Conservation (phyloP, 352 stramenopile species). For the Phytopythium chamaehyphon region DNA sequence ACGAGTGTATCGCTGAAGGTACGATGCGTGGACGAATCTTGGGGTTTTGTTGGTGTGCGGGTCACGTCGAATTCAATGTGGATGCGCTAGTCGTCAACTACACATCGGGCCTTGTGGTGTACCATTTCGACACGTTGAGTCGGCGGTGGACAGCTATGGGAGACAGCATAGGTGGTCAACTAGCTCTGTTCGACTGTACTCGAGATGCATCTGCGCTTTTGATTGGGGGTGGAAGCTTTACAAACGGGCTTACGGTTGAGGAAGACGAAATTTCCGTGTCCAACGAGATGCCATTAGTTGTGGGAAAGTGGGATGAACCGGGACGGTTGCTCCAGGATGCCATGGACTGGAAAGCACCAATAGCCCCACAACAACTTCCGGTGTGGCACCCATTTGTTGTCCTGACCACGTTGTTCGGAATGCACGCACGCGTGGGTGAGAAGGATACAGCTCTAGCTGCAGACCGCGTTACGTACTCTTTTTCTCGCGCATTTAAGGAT, state of each 20-base stretch:
- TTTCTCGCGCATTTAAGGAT: slow-evolving; percentile 71
- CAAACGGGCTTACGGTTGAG: slow-evolving; percentile 7
- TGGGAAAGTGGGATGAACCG: slow-evolving; percentile 82
- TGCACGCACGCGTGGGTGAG: slow-evolving; percentile 76
- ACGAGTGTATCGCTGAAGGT: slow-evolving; percentile 50
- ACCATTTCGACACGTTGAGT: slow-evolving; percentile 67
- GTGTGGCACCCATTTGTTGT: slow-evolving; percentile 85
- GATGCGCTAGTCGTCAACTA: slow-evolving; percentile 76
- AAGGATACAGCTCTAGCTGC: slow-evolving; percentile 72
- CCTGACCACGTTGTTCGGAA: slow-evolving; percentile 79
- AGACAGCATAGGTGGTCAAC: slow-evolving; percentile 46
- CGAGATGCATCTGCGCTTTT: slow-evolving; percentile 76
- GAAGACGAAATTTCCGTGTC: slow-evolving; percentile 17
- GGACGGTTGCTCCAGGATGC: slow-evolving; percentile 58
- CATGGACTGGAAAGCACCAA: slow-evolving; percentile 76
- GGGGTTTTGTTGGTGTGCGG: slow-evolving; percentile 76
- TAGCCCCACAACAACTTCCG: slow-evolving; percentile 68
- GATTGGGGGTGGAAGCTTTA: slow-evolving; percentile 46
- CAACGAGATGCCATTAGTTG: slow-evolving; percentile 75
- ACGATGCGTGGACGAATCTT: slow-evolving; percentile 32
- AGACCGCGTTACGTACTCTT: slow-evolving; percentile 55
- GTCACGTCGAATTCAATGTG: slow-evolving; percentile 83
- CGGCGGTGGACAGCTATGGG: slow-evolving; percentile 60
- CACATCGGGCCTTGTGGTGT: slow-evolving; percentile 61
- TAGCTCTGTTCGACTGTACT: slow-evolving; percentile 76